Evolutionary conservation across 805 yeast species (phyloP), one percentile per base, ranked within the genome.

Genomic region (Jamesozyma lodderae): DNA sequence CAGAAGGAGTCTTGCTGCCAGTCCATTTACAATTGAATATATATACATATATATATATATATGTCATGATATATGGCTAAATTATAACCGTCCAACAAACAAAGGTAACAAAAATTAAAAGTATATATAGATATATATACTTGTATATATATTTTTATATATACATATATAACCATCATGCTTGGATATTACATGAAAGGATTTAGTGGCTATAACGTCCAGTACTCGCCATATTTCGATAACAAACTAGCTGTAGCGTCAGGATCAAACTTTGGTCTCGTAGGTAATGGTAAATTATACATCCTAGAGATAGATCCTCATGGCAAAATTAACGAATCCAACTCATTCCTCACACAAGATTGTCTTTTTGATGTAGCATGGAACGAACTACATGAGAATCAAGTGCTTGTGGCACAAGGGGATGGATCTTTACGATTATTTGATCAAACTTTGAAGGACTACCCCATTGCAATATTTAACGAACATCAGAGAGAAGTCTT

Each of bases 361-460:
- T 95, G 96, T 5, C 65, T 88, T 14, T 87, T 84, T 52, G 94
- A 84, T 51, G 63, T 82, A 1, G 75, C 90, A 0, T 90, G 97
- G 97, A 81, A 88, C 40, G 98, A 90, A 57, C 38, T 69, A 5
- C 90, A 90, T 59, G 96, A 87, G 43, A 87, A 85, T 59, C 97
- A 88, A 50, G 71, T 83, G 1, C 71, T 75, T 3, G 77, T 75
- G 0, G 90, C 94, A 15, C 77, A 82, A 44, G 98, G 98, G 1
- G 98, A 90, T 61, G 97, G 97, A 0, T 67, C 85, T 0, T 64
- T 90, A 25, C 81, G 87, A 45, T 59, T 90, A 37, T 90, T 87
- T 54, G 98, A 90, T 60, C 68, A 72, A 29, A 72, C 77, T 3
- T 70, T 81, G 25, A 68, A 72, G 2, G 64, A 77, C 31, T 85